A percentile compares a stretch with the other conserved stretches of the same genome.
Conservation (phyloP, 805 yeast genomes). For the Kuraishia borneana region DNA sequence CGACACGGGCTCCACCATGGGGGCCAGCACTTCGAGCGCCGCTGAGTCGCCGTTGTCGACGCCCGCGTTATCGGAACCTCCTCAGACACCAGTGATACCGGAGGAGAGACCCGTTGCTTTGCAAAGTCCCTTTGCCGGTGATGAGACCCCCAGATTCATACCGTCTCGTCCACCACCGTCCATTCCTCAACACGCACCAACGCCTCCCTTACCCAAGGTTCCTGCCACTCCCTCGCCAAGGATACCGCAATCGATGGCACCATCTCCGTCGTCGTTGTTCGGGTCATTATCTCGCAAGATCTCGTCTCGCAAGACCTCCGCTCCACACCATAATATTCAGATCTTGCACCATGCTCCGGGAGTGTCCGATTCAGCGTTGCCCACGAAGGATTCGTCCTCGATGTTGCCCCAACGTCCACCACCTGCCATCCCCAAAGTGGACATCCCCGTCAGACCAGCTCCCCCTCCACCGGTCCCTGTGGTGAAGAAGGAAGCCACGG, state of each 20-base stretch:
- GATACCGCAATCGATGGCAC: background rate
- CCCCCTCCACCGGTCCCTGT: background rate
- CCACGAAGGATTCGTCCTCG: background rate
- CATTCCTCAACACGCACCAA: conserved; percentile 25
- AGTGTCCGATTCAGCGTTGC: background rate
- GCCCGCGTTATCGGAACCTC: background rate
- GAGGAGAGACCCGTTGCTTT: background rate
- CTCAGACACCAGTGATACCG: conserved; percentile 1
- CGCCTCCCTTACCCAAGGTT: conserved; percentile 6
- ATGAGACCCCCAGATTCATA: conserved; percentile 22
- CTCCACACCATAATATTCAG: conserved; percentile 5
- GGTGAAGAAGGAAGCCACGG: conserved; percentile 14
- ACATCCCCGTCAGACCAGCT: background rate
- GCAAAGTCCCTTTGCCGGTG: background rate
- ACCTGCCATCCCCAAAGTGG: background rate
- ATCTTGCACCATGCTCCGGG: conserved; percentile 1
- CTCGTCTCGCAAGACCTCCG: conserved; percentile 7
- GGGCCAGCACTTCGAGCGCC: background rate
- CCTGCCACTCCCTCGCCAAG: conserved; percentile 2
- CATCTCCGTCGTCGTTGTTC: conserved; percentile 5
- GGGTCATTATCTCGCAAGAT: conserved; percentile 15
- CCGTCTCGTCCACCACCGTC: conserved; percentile 64
- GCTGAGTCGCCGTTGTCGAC: background rate
- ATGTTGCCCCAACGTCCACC: background rate
- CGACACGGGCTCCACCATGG: conserved; percentile 4